phyloP scores from a whole-genome alignment of 2,329 filamentous ascomycete species.

The Penicillium glabrum region DNA sequence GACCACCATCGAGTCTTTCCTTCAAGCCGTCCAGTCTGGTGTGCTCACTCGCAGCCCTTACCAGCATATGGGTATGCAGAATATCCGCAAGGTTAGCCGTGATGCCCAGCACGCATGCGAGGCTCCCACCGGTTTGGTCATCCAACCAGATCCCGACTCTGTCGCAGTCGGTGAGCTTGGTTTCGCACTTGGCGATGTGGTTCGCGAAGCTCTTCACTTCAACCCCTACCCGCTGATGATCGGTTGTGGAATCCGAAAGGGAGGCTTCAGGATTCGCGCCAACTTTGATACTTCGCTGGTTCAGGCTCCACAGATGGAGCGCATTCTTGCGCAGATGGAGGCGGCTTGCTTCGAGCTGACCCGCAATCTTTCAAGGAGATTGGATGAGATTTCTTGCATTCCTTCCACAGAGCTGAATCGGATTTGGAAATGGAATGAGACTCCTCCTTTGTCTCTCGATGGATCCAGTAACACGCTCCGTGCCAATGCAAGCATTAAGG shows the following conservation, averaged over 20 bases:
- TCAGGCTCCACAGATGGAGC: constrained; percentile 36
- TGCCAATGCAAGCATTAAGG: constrained; percentile 19
- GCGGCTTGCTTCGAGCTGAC: constrained; percentile 27
- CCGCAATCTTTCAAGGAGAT: constrained; percentile 23
- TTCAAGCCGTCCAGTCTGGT: constrained; percentile 32
- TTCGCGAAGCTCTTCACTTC: constrained; percentile 41
- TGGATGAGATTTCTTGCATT: constrained; percentile 40
- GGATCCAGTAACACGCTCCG: constrained; percentile 23
- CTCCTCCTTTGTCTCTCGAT: constrained; percentile 37
- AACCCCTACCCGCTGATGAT: constrained; percentile 54
- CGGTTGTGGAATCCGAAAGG: constrained; percentile 45
- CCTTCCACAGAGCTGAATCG: constrained; percentile 38
- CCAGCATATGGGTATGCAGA: constrained; percentile 52
- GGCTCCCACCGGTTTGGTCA: constrained; percentile 37
- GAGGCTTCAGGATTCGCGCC: constrained; percentile 45
- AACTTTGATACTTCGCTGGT: constrained; percentile 45
- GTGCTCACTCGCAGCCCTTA: constrained; percentile 43
- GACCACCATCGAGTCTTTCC: constrained; percentile 28
- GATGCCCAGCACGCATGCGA: constrained; percentile 41
- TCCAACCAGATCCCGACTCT: constrained; percentile 42
- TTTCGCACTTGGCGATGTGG: constrained; percentile 36
- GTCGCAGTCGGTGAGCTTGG: constrained; percentile 38
- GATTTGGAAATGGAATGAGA: constrained; percentile 47
- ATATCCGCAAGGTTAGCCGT: constrained; percentile 45
- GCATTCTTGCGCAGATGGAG: constrained; percentile 39